Evolutionary conservation across 2,329 filamentous ascomycete species (phyloP).

Genomic region (Fusarium sp.): DNA sequence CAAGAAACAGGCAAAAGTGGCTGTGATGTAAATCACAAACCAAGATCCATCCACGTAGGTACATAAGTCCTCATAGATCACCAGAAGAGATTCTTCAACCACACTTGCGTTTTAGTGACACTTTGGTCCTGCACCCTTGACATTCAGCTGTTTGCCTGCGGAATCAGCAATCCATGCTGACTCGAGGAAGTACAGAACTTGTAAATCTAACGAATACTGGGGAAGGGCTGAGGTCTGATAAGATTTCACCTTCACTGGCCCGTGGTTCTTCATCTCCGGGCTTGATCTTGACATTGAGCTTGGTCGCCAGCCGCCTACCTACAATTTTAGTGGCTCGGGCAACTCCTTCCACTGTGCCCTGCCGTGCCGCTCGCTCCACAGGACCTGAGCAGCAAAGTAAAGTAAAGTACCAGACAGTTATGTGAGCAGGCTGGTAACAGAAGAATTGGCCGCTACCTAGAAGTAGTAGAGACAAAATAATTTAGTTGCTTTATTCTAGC

Average conservation of each 20-base stretch:
- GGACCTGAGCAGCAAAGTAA: neutral
- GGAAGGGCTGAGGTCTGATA: neutral
- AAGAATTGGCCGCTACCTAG: neutral
- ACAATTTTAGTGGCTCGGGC: slow-evolving; percentile 25
- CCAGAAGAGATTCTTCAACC: neutral
- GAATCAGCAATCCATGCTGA: neutral
- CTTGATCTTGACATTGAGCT: neutral
- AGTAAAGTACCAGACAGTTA: neutral
- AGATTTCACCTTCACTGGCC: slow-evolving; percentile 20
- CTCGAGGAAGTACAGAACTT: neutral
- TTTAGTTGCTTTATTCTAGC: neutral
- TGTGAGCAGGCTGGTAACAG: neutral
- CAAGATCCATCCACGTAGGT: neutral
- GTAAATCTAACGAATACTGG: neutral
- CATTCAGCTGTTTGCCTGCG: neutral
- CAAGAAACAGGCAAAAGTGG: neutral
- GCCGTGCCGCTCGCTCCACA: slow-evolving; percentile 21
- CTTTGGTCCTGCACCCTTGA: neutral
- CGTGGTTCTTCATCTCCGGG: neutral
- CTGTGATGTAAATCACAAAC: neutral
- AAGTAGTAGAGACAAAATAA: neutral
- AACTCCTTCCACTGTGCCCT: slow-evolving; percentile 29
- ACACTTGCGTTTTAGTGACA: neutral
- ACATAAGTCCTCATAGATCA: neutral
- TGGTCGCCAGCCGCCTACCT: slow-evolving; percentile 4